A percentile compares a stretch with the other conserved stretches of the same genome.
phyloP scores from a whole-genome alignment of 1,284 basidiomycete genomes.

The Sphaerobolus stellatus region DNA sequence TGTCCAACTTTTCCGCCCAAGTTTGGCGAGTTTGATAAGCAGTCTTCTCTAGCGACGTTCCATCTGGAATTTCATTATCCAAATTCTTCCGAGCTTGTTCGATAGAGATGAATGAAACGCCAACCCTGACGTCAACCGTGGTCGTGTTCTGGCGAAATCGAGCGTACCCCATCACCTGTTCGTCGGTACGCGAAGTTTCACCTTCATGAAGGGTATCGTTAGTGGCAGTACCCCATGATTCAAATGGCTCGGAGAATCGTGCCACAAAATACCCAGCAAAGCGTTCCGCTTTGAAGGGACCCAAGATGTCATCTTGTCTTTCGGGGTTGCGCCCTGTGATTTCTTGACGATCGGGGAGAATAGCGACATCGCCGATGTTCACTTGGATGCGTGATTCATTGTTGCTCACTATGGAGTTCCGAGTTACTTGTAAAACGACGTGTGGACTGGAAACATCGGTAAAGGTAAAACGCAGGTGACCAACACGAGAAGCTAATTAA shows the following conservation, averaged over 20 bases:
- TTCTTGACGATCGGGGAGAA: constrained; percentile 50
- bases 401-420: constrained; percentile 60
- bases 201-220: constrained; percentile 41
- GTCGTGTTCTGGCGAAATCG: constrained; percentile 42
- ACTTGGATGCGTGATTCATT: constrained; percentile 58
- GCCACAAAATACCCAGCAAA: constrained; percentile 77
- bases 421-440: constrained; percentile 69
- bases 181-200: constrained; percentile 27
- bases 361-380: constrained; percentile 56
- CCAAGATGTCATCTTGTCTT: constrained; percentile 72
- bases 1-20: constrained; percentile 74
- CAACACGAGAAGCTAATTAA: constrained; percentile 68
- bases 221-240: constrained; percentile 48
- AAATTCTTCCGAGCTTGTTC: constrained; percentile 70
- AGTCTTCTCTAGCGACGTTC: constrained; percentile 59
- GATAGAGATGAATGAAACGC: constrained; percentile 76
- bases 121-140: constrained; percentile 62
- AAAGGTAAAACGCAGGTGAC: constrained; percentile 76
- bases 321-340: constrained; percentile 72
- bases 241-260: constrained; percentile 58
- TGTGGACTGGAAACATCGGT: constrained; percentile 50
- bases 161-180: constrained; percentile 47
- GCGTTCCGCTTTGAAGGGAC: constrained; percentile 51
- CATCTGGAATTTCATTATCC: constrained; percentile 63
- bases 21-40: constrained; percentile 53